Percentiles rank a stretch among this genome's conserved stretches.
Conservation (phyloP, 2,329 filamentous ascomycete species). For the Beauveria pseudobassiana region DNA sequence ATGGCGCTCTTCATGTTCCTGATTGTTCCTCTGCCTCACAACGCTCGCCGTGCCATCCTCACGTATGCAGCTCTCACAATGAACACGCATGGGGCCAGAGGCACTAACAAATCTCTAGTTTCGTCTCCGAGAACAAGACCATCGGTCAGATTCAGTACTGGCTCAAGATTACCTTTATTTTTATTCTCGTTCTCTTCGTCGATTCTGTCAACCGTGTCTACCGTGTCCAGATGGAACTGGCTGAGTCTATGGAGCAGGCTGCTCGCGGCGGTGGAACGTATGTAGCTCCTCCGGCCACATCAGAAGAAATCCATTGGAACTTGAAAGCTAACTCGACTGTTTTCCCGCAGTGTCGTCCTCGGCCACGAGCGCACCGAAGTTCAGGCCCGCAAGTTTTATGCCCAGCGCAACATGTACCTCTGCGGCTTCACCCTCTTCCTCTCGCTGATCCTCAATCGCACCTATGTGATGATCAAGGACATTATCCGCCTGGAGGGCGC, state of each 20-base stretch:
- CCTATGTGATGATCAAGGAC: slow-evolving; percentile 95
- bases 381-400: slow-evolving; percentile 99
- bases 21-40: slow-evolving; percentile 83
- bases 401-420: slow-evolving; percentile 99
- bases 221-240: slow-evolving; percentile 85
- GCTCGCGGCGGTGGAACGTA: slow-evolving; percentile 38
- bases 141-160: slow-evolving; percentile 95
- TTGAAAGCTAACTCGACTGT: background rate
- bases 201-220: slow-evolving; percentile 96
- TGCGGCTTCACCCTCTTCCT: slow-evolving; percentile 99
- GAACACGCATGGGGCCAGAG: slow-evolving; percentile 8
- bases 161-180: slow-evolving; percentile 98
- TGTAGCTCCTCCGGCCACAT: background rate
- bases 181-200: slow-evolving; percentile 95
- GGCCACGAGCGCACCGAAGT: slow-evolving; percentile 96
- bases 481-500: slow-evolving; percentile 82
- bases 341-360: slow-evolving; percentile 50
- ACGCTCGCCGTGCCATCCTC: slow-evolving; percentile 77
- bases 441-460: slow-evolving; percentile 96
- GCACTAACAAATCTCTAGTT: slow-evolving; percentile 40
- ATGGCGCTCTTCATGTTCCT: slow-evolving; percentile 75
- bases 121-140: slow-evolving; percentile 81
- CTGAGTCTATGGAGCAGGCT: slow-evolving; percentile 56
- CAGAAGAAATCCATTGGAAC: background rate
- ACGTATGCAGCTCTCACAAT: slow-evolving; percentile 36